Conservation (phyloP, 2,329 filamentous ascomycete species). For the Trichoderma sp. region DNA sequence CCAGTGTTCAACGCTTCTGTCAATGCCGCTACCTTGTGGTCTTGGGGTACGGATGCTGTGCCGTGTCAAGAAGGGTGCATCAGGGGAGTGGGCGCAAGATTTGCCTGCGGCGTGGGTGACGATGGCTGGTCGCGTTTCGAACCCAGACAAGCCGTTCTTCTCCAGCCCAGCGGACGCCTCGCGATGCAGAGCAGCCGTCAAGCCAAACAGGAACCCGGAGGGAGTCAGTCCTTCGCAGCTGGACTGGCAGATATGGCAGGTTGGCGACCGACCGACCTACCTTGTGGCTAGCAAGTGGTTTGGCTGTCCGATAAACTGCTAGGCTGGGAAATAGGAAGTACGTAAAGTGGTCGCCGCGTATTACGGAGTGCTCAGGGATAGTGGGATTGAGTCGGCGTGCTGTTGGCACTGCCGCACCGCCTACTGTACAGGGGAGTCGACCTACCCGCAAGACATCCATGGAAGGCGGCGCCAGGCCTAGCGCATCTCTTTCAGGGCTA, state of each 20-base stretch:
- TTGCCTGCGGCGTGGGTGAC: slow-evolving; percentile 13
- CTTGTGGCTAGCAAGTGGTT: slow-evolving; percentile 5
- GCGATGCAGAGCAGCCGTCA: slow-evolving; percentile 12
- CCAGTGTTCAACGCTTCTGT: slow-evolving; percentile 1
- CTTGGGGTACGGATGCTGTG: neutral
- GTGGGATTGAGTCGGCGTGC: slow-evolving; percentile 14
- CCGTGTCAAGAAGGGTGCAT: slow-evolving; percentile 24
- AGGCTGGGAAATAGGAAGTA: slow-evolving; percentile 18
- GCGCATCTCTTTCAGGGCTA: neutral
- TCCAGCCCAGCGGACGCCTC: slow-evolving; percentile 4
- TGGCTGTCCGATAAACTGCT: slow-evolving; percentile 18
- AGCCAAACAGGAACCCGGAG: neutral
- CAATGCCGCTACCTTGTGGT: slow-evolving; percentile 9
- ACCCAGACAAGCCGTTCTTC: neutral
- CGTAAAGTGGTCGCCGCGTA: slow-evolving; percentile 19
- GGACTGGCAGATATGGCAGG: slow-evolving; percentile 5
- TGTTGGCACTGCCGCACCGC: slow-evolving; percentile 17
- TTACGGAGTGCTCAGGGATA: slow-evolving; percentile 17
- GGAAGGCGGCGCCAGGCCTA: neutral
- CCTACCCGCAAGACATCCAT: neutral
- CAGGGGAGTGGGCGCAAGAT: slow-evolving; percentile 23
- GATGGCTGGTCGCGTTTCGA: slow-evolving; percentile 22
- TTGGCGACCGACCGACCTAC: slow-evolving; percentile 11
- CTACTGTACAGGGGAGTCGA: slow-evolving; percentile 20
- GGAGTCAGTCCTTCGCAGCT: slow-evolving; percentile 6